phyloP scores from a whole-genome alignment of 1,284 basidiomycete species.

The Rhodofomes roseus region DNA sequence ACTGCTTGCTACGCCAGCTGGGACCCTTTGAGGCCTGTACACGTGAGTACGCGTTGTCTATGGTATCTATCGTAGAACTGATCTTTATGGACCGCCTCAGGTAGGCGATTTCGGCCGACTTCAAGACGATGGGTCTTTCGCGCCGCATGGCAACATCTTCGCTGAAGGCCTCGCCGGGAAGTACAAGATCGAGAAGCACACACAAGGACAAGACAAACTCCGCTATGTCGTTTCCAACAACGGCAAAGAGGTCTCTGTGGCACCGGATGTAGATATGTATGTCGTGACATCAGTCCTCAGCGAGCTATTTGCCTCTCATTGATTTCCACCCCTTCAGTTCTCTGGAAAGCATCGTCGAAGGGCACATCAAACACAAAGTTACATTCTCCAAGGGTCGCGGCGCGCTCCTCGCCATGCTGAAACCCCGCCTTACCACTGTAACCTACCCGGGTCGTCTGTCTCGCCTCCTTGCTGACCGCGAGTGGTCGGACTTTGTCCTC shows the following conservation, averaged over 20 bases:
- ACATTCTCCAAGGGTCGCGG: slow-evolving; percentile 1
- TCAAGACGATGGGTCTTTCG: slow-evolving; percentile 3
- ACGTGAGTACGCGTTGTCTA: neutral
- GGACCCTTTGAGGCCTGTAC: slow-evolving; percentile 1
- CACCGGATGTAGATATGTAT: neutral
- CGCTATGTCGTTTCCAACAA: slow-evolving; percentile 1
- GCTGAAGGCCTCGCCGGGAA: neutral
- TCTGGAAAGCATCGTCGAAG: neutral
- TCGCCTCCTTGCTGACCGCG: neutral
- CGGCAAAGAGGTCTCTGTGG: neutral
- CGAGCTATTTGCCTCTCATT: neutral
- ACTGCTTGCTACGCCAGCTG: slow-evolving; percentile 2
- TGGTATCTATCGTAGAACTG: neutral
- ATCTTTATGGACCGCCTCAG: neutral
- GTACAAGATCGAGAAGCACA: neutral
- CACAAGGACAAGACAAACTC: neutral
- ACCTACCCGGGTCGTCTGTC: slow-evolving; percentile 2
- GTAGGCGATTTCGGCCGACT: slow-evolving; percentile 2
- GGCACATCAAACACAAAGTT: slow-evolving; percentile 1
- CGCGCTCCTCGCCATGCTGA: slow-evolving; percentile 4
- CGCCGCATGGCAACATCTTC: slow-evolving; percentile 3
- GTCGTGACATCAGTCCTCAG: neutral
- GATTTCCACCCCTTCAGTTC: neutral
- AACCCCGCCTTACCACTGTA: neutral
- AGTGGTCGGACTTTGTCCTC: slow-evolving; percentile 1